Evolutionary conservation across 352 stramenopile species (phyloP).

Genomic region (Pythium aristosporum): DNA sequence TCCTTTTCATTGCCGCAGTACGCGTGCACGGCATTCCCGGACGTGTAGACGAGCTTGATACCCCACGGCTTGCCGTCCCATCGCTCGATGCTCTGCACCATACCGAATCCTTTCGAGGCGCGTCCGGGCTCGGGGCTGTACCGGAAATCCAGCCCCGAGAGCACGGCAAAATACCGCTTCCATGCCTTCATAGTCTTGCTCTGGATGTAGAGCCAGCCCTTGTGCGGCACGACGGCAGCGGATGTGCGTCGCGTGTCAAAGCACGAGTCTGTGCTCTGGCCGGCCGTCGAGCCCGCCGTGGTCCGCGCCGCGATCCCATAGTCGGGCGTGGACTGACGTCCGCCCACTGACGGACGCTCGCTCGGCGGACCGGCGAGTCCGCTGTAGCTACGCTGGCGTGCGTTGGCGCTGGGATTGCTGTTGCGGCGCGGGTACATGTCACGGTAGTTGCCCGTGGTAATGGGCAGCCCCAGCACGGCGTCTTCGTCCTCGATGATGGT

Average conservation of each 20-base stretch:
- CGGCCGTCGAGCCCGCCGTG: slow-evolving; percentile 12
- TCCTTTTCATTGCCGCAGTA: slow-evolving; percentile 47
- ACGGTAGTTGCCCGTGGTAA: slow-evolving; percentile 60
- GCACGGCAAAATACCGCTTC: slow-evolving; percentile 71
- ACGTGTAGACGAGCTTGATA: slow-evolving; percentile 52
- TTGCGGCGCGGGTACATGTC: slow-evolving; percentile 27
- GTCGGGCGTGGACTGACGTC: slow-evolving; percentile 17
- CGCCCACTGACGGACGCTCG: slow-evolving; percentile 36
- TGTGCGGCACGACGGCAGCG: slow-evolving; percentile 54
- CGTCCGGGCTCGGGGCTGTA: slow-evolving; percentile 65
- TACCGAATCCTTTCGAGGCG: slow-evolving; percentile 64
- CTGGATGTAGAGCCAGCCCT: slow-evolving; percentile 70
- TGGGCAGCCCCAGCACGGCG: slow-evolving; percentile 57
- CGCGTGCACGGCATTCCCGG: slow-evolving; percentile 42
- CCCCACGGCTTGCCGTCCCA: slow-evolving; percentile 52
- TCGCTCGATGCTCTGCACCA: slow-evolving; percentile 41
- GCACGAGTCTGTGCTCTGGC: slow-evolving; percentile 38
- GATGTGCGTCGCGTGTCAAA: slow-evolving; percentile 64
- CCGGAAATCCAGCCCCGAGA: slow-evolving; percentile 74
- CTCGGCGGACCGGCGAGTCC: slow-evolving; percentile 32
- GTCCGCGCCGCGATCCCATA: slow-evolving; percentile 14
- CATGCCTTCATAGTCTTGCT: slow-evolving; percentile 58
- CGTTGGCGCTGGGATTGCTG: not conserved
- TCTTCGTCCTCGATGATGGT: slow-evolving; percentile 27
- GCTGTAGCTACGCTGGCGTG: slow-evolving; percentile 54